Evolutionary conservation across 495 filamentous ascomycete genomes (phyloP), one percentile per base, ranked within the genome.

Genomic region (Aspergillus campestris): DNA sequence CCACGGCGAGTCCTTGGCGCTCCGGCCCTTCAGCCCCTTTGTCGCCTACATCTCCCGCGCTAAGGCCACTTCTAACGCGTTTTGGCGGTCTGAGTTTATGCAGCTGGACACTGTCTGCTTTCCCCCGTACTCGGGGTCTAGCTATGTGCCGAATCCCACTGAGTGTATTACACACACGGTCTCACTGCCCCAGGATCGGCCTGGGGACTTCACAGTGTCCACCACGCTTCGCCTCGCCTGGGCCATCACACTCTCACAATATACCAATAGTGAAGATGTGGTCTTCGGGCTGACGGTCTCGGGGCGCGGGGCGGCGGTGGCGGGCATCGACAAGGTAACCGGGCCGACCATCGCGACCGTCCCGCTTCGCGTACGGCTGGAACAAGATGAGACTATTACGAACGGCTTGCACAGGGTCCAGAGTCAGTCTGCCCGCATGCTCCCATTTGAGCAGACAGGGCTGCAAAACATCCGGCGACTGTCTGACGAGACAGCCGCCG

Each of bases 191-290:
- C n/a, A n/a, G n/a, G n/a, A n/a, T n/a, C n/a, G n/a, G n/a, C n/a
- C n/a, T n/a, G n/a, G n/a, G n/a, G n/a, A n/a, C n/a, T n/a, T n/a
- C n/a, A n/a, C n/a, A n/a, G 31, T 45, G 1, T 48, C 52, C 5
- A 50, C 18, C 18, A 47, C 69, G 2, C 69, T 81, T n/a, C 66
- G 73, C 1, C 65, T 63, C 3, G 68, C 67, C 0, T 71, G 65
- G 64, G 47, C 65, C 8, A 8, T 72, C 0, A 44, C 70, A 3
- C 11, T 62, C 5, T 48, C 58, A 5, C 38, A 46, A 1, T 60
- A 66, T 45, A 55, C 58, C 3, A 46, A 48, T 3, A 44, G 49
- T 6, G 36, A 48, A 11, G 66, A 69, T 48, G 56, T 67, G 6
- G 42, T 63, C 37, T 42, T 42, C 15, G 68, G 62, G 8, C 42